Evolutionary conservation across 768 basidiomycete species (phyloP), one percentile per base, ranked within the genome.

Genomic region (Mycena filopes): DNA sequence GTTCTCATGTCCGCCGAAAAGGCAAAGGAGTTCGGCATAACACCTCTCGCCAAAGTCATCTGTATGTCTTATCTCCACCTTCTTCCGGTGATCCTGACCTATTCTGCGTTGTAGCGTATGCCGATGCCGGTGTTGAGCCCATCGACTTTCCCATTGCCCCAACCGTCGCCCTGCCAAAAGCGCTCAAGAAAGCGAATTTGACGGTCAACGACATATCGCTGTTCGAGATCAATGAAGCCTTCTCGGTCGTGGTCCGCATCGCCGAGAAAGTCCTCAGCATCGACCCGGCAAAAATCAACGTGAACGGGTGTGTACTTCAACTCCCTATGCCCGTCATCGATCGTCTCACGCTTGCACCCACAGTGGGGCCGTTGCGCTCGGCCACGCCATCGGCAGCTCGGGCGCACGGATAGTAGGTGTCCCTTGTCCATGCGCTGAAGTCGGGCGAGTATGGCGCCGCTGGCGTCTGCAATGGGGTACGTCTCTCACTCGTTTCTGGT

Each of bases 171-270:
- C 79, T 99, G 41, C 98, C 98, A 23, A 78, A 87, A 62, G 98
- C 98, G 15, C 82, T 99, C 64, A 80, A 95, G 82, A 90, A 86
- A 73, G 98, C 97, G 23, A 93, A 93, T 71, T 83, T 99, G 61
- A 87, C 88, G 21, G 74, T 89, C 50, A 83, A 92, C 46, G 95
- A 99, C 72, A 94, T 99, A 68, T 85, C 95, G 47, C 84, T 92
- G 51, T 99, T 95, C 76, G 98, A 99, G 78, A 87, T 99, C 77
- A 99, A 99, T 77, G 97, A 99, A 78, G 97, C 97, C 28, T 99
- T 98, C 86, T 96, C 95, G 2, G 93, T 93, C 49, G 97, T 99
- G 70, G 91, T 94, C 70, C 87, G 91, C 53, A 91, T 97, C 55
- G 93, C 92, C 3, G 95, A 98, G 81, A 92, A 98, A 81, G 84